Conservation (phyloP, 2,329 filamentous ascomycete genomes). For the Monilinia fructigena region DNA sequence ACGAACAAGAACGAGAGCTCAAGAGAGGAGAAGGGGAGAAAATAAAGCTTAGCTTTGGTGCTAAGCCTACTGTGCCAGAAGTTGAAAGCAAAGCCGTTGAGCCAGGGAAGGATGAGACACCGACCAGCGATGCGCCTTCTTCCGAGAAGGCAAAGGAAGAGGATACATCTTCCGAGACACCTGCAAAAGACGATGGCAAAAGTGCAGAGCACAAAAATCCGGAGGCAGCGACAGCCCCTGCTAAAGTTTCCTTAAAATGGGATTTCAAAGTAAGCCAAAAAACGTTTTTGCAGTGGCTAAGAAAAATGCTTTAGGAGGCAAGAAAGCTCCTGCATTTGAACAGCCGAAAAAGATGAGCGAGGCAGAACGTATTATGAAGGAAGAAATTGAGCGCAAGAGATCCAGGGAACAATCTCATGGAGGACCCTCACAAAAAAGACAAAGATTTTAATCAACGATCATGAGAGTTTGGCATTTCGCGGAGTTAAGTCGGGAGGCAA, state of each 20-base stretch:
- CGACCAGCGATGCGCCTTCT: background rate
- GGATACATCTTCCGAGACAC: background rate
- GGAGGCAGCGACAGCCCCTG: constrained; percentile 23
- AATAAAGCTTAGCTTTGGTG: constrained; percentile 67
- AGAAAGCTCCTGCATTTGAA: constrained; percentile 59
- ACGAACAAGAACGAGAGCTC: constrained; percentile 49
- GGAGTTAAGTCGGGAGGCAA: constrained; percentile 28
- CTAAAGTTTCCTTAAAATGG: constrained; percentile 62
- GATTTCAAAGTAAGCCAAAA: constrained; percentile 64
- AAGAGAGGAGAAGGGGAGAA: constrained; percentile 71
- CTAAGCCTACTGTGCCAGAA: constrained; percentile 31
- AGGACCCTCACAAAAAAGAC: constrained; percentile 21
- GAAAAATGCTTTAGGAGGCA: constrained; percentile 70
- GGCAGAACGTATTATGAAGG: constrained; percentile 84
- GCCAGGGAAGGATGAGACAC: background rate
- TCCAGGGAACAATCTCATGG: constrained; percentile 44
- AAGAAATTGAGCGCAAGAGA: constrained; percentile 72
- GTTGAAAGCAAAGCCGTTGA: constrained; percentile 28
- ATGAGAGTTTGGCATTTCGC: constrained; percentile 17
- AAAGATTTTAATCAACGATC: constrained; percentile 16
- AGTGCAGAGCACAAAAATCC: background rate
- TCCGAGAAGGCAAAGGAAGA: background rate
- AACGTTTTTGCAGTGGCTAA: constrained; percentile 69
- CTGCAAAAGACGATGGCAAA: background rate
- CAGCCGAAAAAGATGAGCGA: constrained; percentile 83